Conservation (phyloP, 1,139 yeast genomes). For the Zygosaccharomyces sapae region DNA sequence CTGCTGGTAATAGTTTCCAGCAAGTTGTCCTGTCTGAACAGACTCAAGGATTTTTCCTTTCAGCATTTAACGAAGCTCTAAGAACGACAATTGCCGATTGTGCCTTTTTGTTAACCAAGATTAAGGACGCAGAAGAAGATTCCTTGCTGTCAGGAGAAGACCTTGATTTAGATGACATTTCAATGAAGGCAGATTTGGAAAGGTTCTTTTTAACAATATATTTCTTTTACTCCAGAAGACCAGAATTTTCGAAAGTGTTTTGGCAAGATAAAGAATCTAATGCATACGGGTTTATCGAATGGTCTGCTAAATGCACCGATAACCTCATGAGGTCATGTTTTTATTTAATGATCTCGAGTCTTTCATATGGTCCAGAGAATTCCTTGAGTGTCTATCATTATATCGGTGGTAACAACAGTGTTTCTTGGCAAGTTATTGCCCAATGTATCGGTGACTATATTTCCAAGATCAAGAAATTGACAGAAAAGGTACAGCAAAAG, state of each 20-base stretch:
- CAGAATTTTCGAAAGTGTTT: slow-evolving; percentile 54
- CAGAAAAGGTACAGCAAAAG: slow-evolving; percentile 26
- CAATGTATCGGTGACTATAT: slow-evolving; percentile 56
- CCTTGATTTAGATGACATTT: slow-evolving; percentile 46
- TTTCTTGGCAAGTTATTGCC: slow-evolving; percentile 58
- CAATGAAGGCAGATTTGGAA: slow-evolving; percentile 79
- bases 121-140: slow-evolving; percentile 87
- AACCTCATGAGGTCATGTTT: slow-evolving; percentile 81
- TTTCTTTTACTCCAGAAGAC: slow-evolving; percentile 61
- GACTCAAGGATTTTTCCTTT: slow-evolving; percentile 24
- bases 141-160: slow-evolving; percentile 54
- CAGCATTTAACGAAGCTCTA: slow-evolving; percentile 50
- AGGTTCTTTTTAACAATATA: slow-evolving; percentile 77
- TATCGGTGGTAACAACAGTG: slow-evolving; percentile 39
- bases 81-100: slow-evolving; percentile 62
- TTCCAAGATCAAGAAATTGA: slow-evolving; percentile 42
- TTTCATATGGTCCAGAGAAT: slow-evolving; percentile 58
- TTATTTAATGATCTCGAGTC: slow-evolving; percentile 70
- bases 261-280: slow-evolving; percentile 69
- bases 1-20: slow-evolving; percentile 7
- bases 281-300: slow-evolving; percentile 70
- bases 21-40: slow-evolving; percentile 26
- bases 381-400: slow-evolving; percentile 46
- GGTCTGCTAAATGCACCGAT: slow-evolving; percentile 86
- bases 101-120: slow-evolving; percentile 73